A percentile compares a stretch with the other conserved stretches of the same genome.
Evolutionary conservation across 805 yeast genomes (phyloP).

Genomic region (Barnettozyma californica): DNA sequence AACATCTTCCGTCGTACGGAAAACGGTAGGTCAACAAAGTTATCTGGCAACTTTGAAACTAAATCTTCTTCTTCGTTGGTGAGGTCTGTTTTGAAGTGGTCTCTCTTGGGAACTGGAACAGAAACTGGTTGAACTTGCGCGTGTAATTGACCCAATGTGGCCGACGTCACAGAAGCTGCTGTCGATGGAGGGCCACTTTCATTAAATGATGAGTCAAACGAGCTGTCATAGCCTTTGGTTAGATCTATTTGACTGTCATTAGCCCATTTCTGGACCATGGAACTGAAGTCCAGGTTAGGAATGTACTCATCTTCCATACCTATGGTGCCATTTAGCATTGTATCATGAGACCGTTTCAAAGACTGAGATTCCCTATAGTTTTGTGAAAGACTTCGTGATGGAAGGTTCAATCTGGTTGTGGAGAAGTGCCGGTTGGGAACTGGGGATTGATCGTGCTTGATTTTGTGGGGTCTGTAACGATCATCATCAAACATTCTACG

Average conservation of each 20-base stretch:
- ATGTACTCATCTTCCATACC: constrained; percentile 76
- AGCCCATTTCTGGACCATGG: constrained; percentile 44
- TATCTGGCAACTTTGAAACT: constrained; percentile 38
- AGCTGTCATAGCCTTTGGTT: constrained; percentile 8
- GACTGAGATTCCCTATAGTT: constrained; percentile 13
- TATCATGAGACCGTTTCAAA: constrained; percentile 4
- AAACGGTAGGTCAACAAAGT: constrained; percentile 53
- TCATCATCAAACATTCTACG: constrained; percentile 50
- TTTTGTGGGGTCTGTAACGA: constrained; percentile 38
- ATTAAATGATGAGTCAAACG: constrained; percentile 15
- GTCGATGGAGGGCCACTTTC: constrained; percentile 15
- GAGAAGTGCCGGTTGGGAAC: constrained; percentile 3
- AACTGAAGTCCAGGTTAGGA: constrained; percentile 61
- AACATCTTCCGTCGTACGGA: constrained; percentile 49
- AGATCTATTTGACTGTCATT: constrained; percentile 8
- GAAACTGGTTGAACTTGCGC: constrained; percentile 33
- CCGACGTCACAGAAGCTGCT: constrained; percentile 13
- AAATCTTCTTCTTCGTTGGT: constrained; percentile 28
- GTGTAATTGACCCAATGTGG: constrained; percentile 27
- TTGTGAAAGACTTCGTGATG: constrained; percentile 14
- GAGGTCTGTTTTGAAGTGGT: constrained; percentile 3
- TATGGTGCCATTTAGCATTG: background rate
- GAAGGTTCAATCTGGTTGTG: background rate
- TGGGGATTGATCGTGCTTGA: constrained; percentile 4
- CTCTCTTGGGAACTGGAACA: constrained; percentile 26